Evolutionary conservation across 208 protist genomes (phyloP), one percentile per base, ranked within the genome.

Genomic region (Trichomonas tenax): DNA sequence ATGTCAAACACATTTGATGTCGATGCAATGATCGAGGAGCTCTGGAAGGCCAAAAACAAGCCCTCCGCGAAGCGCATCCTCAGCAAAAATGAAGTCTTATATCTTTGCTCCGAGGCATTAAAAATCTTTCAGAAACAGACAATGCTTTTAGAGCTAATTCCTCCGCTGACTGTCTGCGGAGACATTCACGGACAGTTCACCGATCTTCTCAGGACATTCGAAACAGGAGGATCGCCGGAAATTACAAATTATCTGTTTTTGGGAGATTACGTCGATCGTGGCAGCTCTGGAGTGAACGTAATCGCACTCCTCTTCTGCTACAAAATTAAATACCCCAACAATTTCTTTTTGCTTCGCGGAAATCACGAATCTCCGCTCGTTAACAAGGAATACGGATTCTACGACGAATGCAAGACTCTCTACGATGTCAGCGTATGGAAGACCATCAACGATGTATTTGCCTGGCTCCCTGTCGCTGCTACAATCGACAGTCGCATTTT

Each of bases 121-220:
- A 34, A 48, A 93, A 51, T 93, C 21, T 93, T 93, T 93, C 44
- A 48, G 15, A 26, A 93, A 26, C 97, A 98, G 86, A 97, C 97
- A 9, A 96, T 97, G 14, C 96, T 98, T 31, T 97, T 98, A 11
- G 98, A 98, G 96, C 89, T 98, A 23, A 97, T 98, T 96, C 97
- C 97, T 21, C 97, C 97, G n/a, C 97, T 98, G 36, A 97, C 97
- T 63, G 97, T 98, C 44, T 96, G 97, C 41, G 98, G 99, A 38
- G 99, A 99, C 97, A 99, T 99, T 63, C 99, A 99, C 96, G 99
- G 99, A 8, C 99, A 99, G 98, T 99, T 99, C 97, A 99, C 98
- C 97, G 99, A 99, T 98, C 98, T 99, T 84, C 98, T 99, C 36
- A 97, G 99, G 34, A 98, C 99, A 8, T 99, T 99, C 97, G 99